phyloP scores from a whole-genome alignment of 2,329 filamentous ascomycete species.

The Aspergillus thermomutatus region DNA sequence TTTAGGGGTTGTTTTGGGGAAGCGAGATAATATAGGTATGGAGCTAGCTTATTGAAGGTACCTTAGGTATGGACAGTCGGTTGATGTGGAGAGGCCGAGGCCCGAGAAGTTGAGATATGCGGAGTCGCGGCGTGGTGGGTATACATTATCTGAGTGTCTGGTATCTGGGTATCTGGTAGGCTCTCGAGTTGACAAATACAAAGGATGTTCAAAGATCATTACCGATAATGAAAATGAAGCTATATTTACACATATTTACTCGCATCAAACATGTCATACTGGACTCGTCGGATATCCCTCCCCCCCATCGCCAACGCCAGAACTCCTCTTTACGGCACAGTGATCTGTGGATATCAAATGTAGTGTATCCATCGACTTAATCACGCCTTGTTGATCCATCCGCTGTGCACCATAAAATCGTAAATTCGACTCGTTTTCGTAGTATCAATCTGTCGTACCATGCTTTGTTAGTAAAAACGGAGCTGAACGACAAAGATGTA shows the following conservation, averaged over 20 bases:
- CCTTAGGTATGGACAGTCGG: background rate
- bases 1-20: background rate
- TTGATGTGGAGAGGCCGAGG: background rate
- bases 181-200: background rate
- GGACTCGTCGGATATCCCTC: background rate
- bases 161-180: background rate
- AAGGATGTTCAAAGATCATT: background rate
- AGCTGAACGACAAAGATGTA: background rate
- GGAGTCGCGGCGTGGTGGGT: background rate
- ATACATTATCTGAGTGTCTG: too few species aligned
- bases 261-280: background rate
- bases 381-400: slow-evolving; percentile 84
- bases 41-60: too few species aligned
- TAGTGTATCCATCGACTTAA: slow-evolving; percentile 2
- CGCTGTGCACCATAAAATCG: slow-evolving; percentile 90
- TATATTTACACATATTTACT: background rate
- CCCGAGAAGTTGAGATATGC: background rate
- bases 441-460: slow-evolving; percentile 61
- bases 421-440: slow-evolving; percentile 84
- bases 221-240: background rate
- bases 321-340: background rate
- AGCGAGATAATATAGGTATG: background rate
- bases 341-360: slow-evolving; percentile 14
- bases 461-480: slow-evolving; percentile 2
- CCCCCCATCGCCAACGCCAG: slow-evolving; percentile 1